Percentiles rank a stretch among this genome's conserved stretches.
These are phyloP conservation scores for Talaromyces proteolyticus DNA, from an alignment of 495 filamentous ascomycete species.

Conservation along the genomic window DNA sequence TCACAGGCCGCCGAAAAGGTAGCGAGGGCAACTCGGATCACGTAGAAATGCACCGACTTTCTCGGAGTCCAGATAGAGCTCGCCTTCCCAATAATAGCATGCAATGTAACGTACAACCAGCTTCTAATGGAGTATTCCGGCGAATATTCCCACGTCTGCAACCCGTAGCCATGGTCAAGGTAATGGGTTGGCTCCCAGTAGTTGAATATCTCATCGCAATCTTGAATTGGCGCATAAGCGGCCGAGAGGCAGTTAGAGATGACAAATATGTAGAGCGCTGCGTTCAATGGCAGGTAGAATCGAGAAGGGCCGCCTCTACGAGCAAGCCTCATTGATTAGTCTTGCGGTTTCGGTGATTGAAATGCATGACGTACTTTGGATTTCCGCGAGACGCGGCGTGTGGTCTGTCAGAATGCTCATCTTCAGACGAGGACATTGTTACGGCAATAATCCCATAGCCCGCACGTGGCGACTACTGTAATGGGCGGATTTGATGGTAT, in stretches of 20 bases:
- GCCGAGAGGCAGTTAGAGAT: constrained; percentile 69
- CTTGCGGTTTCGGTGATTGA: background rate
- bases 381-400: constrained; percentile 1
- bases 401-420: constrained; percentile 4
- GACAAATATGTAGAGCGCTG: constrained; percentile 73
- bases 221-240: constrained; percentile 85
- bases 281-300: constrained; percentile 64
- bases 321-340: constrained; percentile 12
- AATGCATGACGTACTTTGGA: background rate
- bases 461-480: no score
- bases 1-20: constrained; percentile 73
- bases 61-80: constrained; percentile 52
- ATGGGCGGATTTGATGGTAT: no score
- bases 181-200: constrained; percentile 99
- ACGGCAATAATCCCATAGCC: background rate
- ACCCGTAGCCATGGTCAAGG: constrained; percentile 82
- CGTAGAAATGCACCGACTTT: constrained; percentile 78
- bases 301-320: constrained; percentile 43
- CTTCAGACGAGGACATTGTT: constrained; percentile 7
- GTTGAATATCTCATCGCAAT: constrained; percentile 99
- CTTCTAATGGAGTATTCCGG: constrained; percentile 92
- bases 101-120: constrained; percentile 88
- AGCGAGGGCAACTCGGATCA: constrained; percentile 69
- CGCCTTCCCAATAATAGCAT: constrained; percentile 65
- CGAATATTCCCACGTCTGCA: constrained; percentile 99